Percentiles rank a stretch among this genome's conserved stretches.
Evolutionary conservation across 208 protist genomes (phyloP).

Genomic region (Crithidia sp.): DNA sequence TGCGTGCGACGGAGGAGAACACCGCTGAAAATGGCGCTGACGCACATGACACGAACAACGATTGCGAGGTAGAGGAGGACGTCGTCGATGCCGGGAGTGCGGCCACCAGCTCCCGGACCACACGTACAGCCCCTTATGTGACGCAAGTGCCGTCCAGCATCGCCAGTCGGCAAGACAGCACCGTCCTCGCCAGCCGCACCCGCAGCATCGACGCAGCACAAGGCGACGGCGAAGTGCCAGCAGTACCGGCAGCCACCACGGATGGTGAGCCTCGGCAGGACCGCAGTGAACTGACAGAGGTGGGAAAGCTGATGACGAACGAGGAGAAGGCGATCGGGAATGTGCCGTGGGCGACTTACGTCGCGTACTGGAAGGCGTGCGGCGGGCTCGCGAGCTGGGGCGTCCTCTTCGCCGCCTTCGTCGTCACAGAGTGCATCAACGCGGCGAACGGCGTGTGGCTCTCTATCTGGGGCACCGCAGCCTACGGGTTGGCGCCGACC

Average conservation of each 20-base stretch:
- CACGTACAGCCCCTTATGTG: background rate
- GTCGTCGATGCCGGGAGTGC: constrained; percentile 3
- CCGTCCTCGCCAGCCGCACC: no score
- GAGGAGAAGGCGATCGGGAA: constrained; percentile 68
- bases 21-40: background rate
- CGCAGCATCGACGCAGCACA: no score
- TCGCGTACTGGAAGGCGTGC: constrained; percentile 54
- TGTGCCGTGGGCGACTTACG: constrained; percentile 66
- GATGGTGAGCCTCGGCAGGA: no score
- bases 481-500: constrained; percentile 14
- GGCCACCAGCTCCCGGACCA: background rate
- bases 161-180: no score
- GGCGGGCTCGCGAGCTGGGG: constrained; percentile 43
- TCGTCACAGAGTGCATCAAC: constrained; percentile 58
- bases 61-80: constrained; percentile 14
- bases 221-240: no score
- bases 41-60: background rate
- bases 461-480: constrained; percentile 60
- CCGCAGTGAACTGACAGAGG: constrained; percentile 6
- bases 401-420: constrained; percentile 61
- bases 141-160: background rate
- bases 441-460: constrained; percentile 67
- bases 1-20: background rate
- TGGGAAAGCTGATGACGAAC: constrained; percentile 47
- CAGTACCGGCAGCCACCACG: no score